Evolutionary conservation across 2,329 filamentous ascomycete genomes (phyloP), one percentile per base, ranked within the genome.

Genomic region (Septoria linicola): DNA sequence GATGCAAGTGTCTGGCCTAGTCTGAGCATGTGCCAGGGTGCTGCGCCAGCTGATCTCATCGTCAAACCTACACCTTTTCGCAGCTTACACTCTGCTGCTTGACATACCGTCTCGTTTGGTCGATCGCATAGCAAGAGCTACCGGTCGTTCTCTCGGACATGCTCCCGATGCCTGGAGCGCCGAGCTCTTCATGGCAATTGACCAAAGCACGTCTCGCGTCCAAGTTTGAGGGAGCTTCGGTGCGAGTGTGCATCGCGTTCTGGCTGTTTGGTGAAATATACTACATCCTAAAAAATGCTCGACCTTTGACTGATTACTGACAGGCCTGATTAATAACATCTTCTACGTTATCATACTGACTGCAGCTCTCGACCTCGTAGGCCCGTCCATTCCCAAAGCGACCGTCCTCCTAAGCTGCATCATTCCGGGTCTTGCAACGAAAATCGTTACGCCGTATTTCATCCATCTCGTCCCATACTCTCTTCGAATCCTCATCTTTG

Each of bases 281-380:
- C n/a, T 27, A 27, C 23, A 27, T 27, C 23, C 5, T 27, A 5
- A 27, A 27, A 5, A 27, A 27, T 5, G 10, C 8, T 25, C 27
- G 11, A n/a, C 10, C 16, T n/a, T 14, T 41, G 32, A 19, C 30
- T 36, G 30, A 36, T 21, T 23, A 14, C 17, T 31, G 20, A 20
- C 64, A 92, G 89, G 89, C 45, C 75, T 93, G 14, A 93, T 97
- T 68, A 97, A 99, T 73, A 97, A 97, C 74, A 89, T 97, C 61
- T 87, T 96, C 73, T 97, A 96, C 72, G 92, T 97, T 49, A 88
- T 97, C 69, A 93, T 97, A 67, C 86, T 99, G 64, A 95, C 90
- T 23, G 88, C 93, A 30, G 93, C 93, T 3, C 87, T 96, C 64
- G 93, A 99, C 66, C 87, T 99, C 55, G 93, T 97, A 62, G 92